A percentile compares a stretch with the other conserved stretches of the same genome.
These are phyloP conservation scores for Podila epicladia DNA, from an alignment of 192 early-diverging fungal genomes.

Conservation along the genomic window DNA sequence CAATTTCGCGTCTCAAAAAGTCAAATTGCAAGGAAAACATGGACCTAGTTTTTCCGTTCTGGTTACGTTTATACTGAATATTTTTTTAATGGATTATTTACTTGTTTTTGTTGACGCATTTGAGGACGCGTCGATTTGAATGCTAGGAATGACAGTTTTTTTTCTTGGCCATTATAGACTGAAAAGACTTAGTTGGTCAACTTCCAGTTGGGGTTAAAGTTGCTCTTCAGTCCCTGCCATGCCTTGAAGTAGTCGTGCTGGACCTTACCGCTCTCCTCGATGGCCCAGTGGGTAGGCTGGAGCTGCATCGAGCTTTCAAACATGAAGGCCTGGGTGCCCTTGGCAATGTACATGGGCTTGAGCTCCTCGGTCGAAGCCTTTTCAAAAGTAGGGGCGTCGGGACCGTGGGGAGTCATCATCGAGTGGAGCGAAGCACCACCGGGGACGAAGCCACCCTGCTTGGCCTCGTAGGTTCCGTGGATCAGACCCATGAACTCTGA, in stretches of 20 bases:
- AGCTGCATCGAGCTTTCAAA: conserved; percentile 91
- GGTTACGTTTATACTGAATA: no score
- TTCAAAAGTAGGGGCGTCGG: conserved; percentile 82
- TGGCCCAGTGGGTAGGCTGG: conserved; percentile 83
- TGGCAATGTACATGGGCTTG: conserved; percentile 82
- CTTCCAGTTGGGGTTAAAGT: conserved; percentile 58
- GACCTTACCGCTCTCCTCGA: conserved; percentile 72
- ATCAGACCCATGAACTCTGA: conserved; percentile 99
- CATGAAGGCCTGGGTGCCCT: conserved; percentile 93
- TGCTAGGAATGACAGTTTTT: neutral
- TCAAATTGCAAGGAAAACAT: no score
- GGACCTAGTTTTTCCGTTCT: no score
- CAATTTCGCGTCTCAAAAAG: no score
- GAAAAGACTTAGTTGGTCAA: neutral
- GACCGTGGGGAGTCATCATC: conserved; percentile 93
- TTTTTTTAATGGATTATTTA: no score
- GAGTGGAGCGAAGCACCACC: conserved; percentile 90
- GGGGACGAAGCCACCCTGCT: conserved; percentile 89
- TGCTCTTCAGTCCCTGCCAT: conserved; percentile 73
- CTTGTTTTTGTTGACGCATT: no score
- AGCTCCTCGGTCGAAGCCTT: conserved; percentile 77
- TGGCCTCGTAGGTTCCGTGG: conserved; percentile 92
- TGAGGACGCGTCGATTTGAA: no score
- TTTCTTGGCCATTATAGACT: neutral
- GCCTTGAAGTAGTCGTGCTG: conserved; percentile 90